Conservation (phyloP, 148 eudicot genomes). For the Amaranthus palmeri region DNA sequence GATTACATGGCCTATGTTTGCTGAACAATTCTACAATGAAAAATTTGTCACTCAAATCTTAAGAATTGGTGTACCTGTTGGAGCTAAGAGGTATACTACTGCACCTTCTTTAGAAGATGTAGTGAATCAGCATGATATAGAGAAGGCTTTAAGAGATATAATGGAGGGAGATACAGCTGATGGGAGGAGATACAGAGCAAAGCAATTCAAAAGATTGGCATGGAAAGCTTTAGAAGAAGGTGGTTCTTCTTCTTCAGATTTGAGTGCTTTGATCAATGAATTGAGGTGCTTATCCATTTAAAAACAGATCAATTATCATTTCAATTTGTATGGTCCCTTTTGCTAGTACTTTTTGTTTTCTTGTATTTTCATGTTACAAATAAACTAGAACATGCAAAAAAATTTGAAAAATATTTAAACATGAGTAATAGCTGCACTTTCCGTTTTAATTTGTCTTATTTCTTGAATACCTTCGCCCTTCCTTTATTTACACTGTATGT, state of each 20-base stretch:
- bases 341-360: too few species aligned
- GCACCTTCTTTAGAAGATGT: background rate
- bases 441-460: too few species aligned
- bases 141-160: constrained; percentile 25
- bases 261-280: constrained; percentile 16
- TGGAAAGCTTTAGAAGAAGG: constrained; percentile 31
- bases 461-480: too few species aligned
- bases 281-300: background rate
- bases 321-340: too few species aligned
- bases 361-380: too few species aligned
- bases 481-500: too few species aligned
- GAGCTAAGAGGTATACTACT: constrained; percentile 23
- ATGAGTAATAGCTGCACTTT: too few species aligned
- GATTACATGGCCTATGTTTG: constrained; percentile 40
- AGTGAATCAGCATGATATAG: constrained; percentile 12
- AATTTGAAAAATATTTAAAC: too few species aligned
- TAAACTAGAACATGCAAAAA: too few species aligned
- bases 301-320: background rate
- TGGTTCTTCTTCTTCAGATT: constrained; percentile 30
- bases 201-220: constrained; percentile 29
- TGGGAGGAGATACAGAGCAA: constrained; percentile 30
- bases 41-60: constrained; percentile 26
- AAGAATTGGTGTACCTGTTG: constrained; percentile 31
- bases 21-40: constrained; percentile 38
- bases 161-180: constrained; percentile 34